Conservation (phyloP, 2,329 filamentous ascomycete species). For the Neofusicoccum cordaticola region DNA sequence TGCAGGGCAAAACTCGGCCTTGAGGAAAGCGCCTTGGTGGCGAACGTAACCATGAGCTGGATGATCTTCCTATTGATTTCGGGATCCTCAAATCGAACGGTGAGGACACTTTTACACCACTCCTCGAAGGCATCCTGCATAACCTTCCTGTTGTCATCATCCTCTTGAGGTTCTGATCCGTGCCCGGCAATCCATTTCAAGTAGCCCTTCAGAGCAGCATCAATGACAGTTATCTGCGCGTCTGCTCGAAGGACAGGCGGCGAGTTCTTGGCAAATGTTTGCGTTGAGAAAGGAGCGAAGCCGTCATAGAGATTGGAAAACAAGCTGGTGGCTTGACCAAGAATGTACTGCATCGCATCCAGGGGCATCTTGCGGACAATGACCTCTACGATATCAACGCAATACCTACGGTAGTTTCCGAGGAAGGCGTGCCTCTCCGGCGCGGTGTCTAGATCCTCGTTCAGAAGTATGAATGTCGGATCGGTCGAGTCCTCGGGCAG, state of each 20-base stretch:
- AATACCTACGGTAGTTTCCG: conserved; percentile 91
- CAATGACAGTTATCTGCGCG: conserved; percentile 83
- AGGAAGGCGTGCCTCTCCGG: conserved; percentile 94
- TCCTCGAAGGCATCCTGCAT: conserved; percentile 65
- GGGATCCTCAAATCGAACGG: conserved; percentile 76
- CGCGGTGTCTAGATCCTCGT: conserved; percentile 91
- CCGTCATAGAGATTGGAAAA: conserved; percentile 74
- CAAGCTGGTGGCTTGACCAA: conserved; percentile 72
- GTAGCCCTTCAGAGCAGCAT: conserved; percentile 85
- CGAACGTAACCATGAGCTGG: conserved; percentile 80
- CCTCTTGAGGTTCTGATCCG: conserved; percentile 51
- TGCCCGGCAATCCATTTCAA: conserved; percentile 68
- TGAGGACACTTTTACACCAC: conserved; percentile 71
- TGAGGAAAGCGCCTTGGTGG: conserved; percentile 73
- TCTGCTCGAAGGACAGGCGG: conserved; percentile 76
- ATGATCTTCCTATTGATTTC: conserved; percentile 78
- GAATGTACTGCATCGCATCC: conserved; percentile 83
- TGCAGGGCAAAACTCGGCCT: conserved; percentile 80
- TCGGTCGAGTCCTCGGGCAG: conserved; percentile 80
- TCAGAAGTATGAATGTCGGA: conserved; percentile 74
- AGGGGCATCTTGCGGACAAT: conserved; percentile 79
- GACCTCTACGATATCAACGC: conserved; percentile 79
- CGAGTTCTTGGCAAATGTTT: conserved; percentile 61
- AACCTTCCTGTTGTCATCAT: conserved; percentile 53
- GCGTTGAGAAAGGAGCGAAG: conserved; percentile 61